Percentiles rank a stretch among this genome's conserved stretches.
Evolutionary conservation across 805 yeast species (phyloP).

Genomic region (Candida insectalens): DNA sequence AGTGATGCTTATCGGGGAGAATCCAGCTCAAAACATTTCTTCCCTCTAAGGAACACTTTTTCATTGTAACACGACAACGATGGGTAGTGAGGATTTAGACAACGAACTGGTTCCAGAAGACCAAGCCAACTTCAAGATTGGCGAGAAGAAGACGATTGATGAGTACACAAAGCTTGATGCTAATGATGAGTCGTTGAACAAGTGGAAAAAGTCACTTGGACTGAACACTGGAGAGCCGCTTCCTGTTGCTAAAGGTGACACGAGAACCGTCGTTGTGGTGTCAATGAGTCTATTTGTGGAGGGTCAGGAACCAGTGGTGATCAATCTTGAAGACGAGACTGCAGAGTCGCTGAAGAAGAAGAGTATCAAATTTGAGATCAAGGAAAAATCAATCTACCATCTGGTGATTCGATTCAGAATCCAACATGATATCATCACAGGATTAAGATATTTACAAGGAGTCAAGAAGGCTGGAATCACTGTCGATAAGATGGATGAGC

Average conservation of each 20-base stretch:
- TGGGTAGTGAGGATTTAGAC: slow-evolving; percentile 12
- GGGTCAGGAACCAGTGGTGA: slow-evolving; percentile 57
- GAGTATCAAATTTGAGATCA: slow-evolving; percentile 62
- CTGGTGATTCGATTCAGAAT: slow-evolving; percentile 70
- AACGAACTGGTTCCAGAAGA: slow-evolving; percentile 58
- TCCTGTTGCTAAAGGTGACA: slow-evolving; percentile 64
- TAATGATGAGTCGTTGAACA: slow-evolving; percentile 80
- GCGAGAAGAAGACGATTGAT: slow-evolving; percentile 67
- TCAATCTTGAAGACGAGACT: slow-evolving; percentile 54
- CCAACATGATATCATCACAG: slow-evolving; percentile 79
- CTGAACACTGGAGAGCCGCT: slow-evolving; percentile 45
- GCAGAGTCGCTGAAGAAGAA: slow-evolving; percentile 39
- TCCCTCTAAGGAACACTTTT: too few relatives aligned
- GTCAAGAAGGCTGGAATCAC: slow-evolving; percentile 83
- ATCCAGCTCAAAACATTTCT: too few relatives aligned
- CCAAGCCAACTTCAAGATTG: slow-evolving; percentile 54
- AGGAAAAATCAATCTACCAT: slow-evolving; percentile 68
- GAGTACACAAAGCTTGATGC: slow-evolving; percentile 81
- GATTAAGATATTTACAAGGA: slow-evolving; percentile 75
- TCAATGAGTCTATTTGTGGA: slow-evolving; percentile 66
- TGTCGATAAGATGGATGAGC: slow-evolving; percentile 79
- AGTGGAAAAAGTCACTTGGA: slow-evolving; percentile 89
- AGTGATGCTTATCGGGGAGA: too few relatives aligned
- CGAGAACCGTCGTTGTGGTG: slow-evolving; percentile 67
- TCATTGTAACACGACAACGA: too few relatives aligned